Evolutionary conservation across 352 stramenopile species (phyloP).

Genomic region (Blastocystis sp.): DNA sequence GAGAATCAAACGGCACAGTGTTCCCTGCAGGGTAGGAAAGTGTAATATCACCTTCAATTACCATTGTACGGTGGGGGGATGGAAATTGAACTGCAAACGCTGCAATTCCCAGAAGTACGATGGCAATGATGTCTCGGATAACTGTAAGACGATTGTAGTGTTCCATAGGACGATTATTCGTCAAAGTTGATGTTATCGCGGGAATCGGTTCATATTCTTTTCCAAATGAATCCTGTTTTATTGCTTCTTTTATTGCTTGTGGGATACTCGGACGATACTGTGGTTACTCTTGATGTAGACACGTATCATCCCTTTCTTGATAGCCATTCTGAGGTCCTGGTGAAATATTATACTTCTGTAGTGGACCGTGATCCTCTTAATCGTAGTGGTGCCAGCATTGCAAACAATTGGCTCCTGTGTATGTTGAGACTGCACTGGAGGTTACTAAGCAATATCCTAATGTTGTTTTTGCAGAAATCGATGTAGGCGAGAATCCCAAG

Average conservation of each 20-base stretch:
- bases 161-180: neutral
- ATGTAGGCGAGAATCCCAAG: constrained; percentile 11
- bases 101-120: neutral
- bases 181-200: neutral
- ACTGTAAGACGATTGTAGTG: neutral
- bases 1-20: neutral
- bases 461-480: neutral
- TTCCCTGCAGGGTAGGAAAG: constrained; percentile 27
- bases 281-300: neutral
- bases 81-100: neutral
- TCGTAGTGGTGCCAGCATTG: neutral
- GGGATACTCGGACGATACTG: neutral
- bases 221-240: neutral
- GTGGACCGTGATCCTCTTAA: neutral
- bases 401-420: neutral
- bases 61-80: neutral
- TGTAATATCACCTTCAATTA: constrained; percentile 1
- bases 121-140: neutral
- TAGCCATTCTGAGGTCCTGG: neutral
- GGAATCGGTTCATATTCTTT: neutral
- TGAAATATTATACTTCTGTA: constrained; percentile 33
- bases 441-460: neutral
- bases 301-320: constrained; percentile 6
- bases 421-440: neutral
- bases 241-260: neutral